phyloP scores from a whole-genome alignment of 139 green algal genomes.

The Volvox africanus region DNA sequence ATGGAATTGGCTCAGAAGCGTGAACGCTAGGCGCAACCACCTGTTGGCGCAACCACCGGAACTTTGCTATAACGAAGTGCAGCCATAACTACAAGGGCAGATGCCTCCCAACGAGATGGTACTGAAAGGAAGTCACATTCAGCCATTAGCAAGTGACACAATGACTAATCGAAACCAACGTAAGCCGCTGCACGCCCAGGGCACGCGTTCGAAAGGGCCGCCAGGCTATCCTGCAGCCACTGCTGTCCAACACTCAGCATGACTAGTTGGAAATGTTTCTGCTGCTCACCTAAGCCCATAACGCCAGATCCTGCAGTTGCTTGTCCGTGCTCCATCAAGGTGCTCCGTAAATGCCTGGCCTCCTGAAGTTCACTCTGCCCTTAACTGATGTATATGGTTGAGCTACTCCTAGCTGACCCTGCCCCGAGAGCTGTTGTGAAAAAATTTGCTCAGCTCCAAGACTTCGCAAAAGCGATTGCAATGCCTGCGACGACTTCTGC shows the following conservation, averaged over 20 bases:
- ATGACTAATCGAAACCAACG: slow-evolving; percentile 73
- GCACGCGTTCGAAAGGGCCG: slow-evolving; percentile 65
- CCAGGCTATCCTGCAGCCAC: slow-evolving; percentile 78
- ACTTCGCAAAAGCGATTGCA: neutral
- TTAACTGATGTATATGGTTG: too few relatives aligned
- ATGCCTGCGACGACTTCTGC: neutral
- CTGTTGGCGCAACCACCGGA: slow-evolving; percentile 77
- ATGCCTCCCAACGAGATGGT: slow-evolving; percentile 87
- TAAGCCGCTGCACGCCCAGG: slow-evolving; percentile 72
- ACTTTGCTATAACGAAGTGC: slow-evolving; percentile 83
- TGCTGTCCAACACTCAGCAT: slow-evolving; percentile 65
- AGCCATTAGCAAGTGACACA: slow-evolving; percentile 84
- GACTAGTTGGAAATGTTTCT: slow-evolving; percentile 51
- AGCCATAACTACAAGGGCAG: slow-evolving; percentile 85
- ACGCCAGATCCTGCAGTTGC: neutral
- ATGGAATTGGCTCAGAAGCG: neutral
- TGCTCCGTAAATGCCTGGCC: neutral
- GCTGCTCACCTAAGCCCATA: neutral
- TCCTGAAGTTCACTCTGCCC: neutral
- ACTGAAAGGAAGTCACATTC: slow-evolving; percentile 84
- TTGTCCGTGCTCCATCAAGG: neutral
- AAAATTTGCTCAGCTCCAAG: neutral
- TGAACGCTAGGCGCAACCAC: slow-evolving; percentile 62
- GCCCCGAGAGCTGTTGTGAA: too few relatives aligned
- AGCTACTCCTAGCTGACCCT: too few relatives aligned